Evolutionary conservation across 176 grass and related monocot genomes (phyloP).

Genomic region (Carex cristatella): DNA sequence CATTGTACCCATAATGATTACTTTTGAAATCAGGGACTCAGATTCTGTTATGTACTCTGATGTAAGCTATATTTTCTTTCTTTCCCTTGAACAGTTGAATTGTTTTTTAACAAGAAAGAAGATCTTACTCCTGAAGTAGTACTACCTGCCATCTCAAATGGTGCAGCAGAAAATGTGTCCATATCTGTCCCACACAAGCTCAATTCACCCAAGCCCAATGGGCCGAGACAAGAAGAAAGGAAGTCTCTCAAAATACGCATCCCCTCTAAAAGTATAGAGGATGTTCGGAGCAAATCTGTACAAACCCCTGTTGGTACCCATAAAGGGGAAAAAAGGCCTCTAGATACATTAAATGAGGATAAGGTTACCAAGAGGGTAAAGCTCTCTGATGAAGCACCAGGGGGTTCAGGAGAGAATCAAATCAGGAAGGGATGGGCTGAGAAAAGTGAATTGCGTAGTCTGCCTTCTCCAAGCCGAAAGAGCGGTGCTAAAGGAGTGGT

Average conservation of each 20-base stretch:
- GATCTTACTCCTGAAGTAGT: constrained; percentile 22
- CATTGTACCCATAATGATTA: neutral
- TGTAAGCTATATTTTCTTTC: neutral
- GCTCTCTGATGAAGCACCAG: neutral
- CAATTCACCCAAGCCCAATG: neutral
- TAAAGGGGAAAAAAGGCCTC: neutral
- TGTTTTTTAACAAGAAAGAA: constrained; percentile 56
- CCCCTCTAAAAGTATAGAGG: neutral
- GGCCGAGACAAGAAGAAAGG: neutral
- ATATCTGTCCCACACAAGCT: neutral
- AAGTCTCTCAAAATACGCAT: neutral
- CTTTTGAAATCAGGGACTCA: neutral
- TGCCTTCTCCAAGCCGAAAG: neutral
- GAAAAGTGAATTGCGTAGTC: neutral
- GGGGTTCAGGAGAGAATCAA: constrained; percentile 12
- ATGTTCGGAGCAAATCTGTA: neutral
- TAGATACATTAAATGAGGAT: neutral
- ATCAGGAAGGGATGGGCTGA: constrained; percentile 1
- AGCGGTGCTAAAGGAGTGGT: neutral
- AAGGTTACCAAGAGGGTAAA: constrained; percentile 1
- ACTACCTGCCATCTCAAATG: constrained; percentile 15
- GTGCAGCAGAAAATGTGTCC: neutral
- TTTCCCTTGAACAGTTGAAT: constrained; percentile 38
- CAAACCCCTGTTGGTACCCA: neutral
- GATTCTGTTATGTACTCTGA: neutral